Evolutionary conservation across 352 stramenopile genomes (phyloP).

Genomic region (Globisporangium ultimum): DNA sequence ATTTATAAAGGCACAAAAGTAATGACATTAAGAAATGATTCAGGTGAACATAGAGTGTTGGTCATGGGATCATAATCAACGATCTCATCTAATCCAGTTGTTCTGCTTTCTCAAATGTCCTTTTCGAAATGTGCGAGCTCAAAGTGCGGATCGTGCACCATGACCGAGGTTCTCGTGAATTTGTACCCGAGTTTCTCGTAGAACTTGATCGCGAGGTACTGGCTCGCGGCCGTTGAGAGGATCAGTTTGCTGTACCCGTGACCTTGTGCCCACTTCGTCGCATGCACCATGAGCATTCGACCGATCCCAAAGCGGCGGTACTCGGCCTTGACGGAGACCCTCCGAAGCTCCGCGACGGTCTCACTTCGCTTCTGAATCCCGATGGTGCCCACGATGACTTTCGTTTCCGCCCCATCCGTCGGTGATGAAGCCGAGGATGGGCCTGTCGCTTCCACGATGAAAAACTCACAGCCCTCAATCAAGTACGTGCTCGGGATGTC

Average conservation of each 20-base stretch:
- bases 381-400: conserved; percentile 10
- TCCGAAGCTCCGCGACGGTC: conserved; percentile 3
- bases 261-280: conserved; percentile 3
- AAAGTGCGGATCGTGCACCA: conserved; percentile 8
- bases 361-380: conserved; percentile 5
- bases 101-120: not conserved
- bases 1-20: too few relatives aligned
- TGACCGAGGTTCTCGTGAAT: conserved; percentile 7
- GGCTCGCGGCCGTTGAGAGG: conserved; percentile 7
- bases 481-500: conserved; percentile 11
- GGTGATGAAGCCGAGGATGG: too few relatives aligned
- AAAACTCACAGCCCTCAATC: conserved; percentile 23
- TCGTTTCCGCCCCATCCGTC: too few relatives aligned
- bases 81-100: too few relatives aligned
- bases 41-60: too few relatives aligned
- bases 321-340: conserved; percentile 10
- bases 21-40: too few relatives aligned
- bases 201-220: conserved; percentile 11
- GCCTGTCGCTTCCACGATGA: conserved; percentile 8
- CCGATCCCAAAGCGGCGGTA: conserved; percentile 9
- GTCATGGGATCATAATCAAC: too few relatives aligned
- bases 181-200: conserved; percentile 13
- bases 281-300: conserved; percentile 6
- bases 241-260: conserved; percentile 3
- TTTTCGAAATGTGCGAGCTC: conserved; percentile 15